Percentiles rank a stretch among this genome's conserved stretches.
phyloP scores from a whole-genome alignment of 2,329 filamentous ascomycete species.

The Ceratocystis cacaofunesta region DNA sequence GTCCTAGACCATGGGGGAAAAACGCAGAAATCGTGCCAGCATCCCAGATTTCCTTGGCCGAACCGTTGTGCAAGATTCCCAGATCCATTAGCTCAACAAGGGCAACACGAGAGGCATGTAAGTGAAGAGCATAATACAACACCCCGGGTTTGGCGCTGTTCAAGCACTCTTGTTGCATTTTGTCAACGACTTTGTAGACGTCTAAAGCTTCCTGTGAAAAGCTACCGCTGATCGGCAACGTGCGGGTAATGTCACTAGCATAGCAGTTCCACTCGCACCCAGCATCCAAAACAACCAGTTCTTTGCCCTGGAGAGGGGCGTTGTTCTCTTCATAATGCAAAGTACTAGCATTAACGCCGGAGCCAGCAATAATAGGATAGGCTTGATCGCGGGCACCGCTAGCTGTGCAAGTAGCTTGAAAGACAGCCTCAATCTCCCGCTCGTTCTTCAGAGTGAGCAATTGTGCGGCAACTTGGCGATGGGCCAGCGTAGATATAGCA shows the following conservation, averaged over 20 bases:
- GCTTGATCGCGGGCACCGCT: slow-evolving; percentile 62
- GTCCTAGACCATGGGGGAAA: slow-evolving; percentile 50
- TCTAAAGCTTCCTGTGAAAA: slow-evolving; percentile 55
- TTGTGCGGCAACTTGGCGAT: slow-evolving; percentile 53
- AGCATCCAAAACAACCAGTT: slow-evolving; percentile 73
- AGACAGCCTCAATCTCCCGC: slow-evolving; percentile 67
- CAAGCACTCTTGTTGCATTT: slow-evolving; percentile 70
- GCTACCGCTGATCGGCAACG: slow-evolving; percentile 57
- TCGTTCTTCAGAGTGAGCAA: slow-evolving; percentile 56
- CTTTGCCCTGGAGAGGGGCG: slow-evolving; percentile 49
- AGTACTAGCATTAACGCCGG: slow-evolving; percentile 67
- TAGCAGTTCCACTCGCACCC: slow-evolving; percentile 77
- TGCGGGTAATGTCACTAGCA: slow-evolving; percentile 78
- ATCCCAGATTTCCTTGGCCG: slow-evolving; percentile 37
- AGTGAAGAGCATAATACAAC: slow-evolving; percentile 56
- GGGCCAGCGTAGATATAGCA: slow-evolving; percentile 61
- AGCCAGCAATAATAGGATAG: slow-evolving; percentile 78
- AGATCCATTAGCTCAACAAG: slow-evolving; percentile 54
- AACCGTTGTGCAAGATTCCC: slow-evolving; percentile 54
- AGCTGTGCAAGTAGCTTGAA: slow-evolving; percentile 56
- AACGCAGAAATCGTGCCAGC: slow-evolving; percentile 44
- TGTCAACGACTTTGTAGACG: slow-evolving; percentile 63
- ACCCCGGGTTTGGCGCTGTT: slow-evolving; percentile 52
- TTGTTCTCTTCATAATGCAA: slow-evolving; percentile 80
- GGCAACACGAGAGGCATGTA: slow-evolving; percentile 57